Evolutionary conservation across 2,329 filamentous ascomycete species (phyloP), one percentile per base, ranked within the genome.

Genomic region (Aspergillus puulaauensis): DNA sequence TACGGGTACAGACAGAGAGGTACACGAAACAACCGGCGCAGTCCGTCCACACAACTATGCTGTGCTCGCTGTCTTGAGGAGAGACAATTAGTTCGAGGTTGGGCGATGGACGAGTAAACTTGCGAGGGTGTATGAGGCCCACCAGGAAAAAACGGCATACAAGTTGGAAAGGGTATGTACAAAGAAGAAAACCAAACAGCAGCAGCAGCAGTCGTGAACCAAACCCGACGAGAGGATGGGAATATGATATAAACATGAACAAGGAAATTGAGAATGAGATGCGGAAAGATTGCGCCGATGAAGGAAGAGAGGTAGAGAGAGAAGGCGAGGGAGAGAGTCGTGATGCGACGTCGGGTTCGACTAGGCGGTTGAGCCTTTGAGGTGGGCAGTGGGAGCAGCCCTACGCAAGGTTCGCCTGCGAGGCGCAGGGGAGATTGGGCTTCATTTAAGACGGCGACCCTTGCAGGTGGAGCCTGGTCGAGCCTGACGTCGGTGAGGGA

Each of bases 341-440:
- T 45, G 47, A 54, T 41, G 43, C 46, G 35, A 37, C 33, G 33
- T 44, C 39, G 45, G 44, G 45, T 52, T 56, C 55, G 23, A 53
- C 51, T 52, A 54, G 46, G 45, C 3, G 55, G 49, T 41, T 46
- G 43, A 11, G 45, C 3, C 53, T 46, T 41, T 43, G 43, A 11
- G 27, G 27, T 9, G 27, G 27, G 27, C 27, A 31, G 27, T 31
- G 33, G 49, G 49, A 44, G 45, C 52, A n/a, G 35, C 51, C 48
- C 54, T 54, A 54, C 57, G 58, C 56, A 31, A 61, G 56, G 51
- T 64, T 62, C 60, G 52, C 62, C 62, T 58, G 60, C 62, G 61
- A 62, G 57, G 51, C 51, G 60, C 58, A 45, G 56, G 61, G 48
- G 44, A 50, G 17, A n/a, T 60, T 54, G 54, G 9, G 44, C 54